Evolutionary conservation across 2,329 filamentous ascomycete species (phyloP), one percentile per base, ranked within the genome.

Genomic region (Fusarium chaquense): DNA sequence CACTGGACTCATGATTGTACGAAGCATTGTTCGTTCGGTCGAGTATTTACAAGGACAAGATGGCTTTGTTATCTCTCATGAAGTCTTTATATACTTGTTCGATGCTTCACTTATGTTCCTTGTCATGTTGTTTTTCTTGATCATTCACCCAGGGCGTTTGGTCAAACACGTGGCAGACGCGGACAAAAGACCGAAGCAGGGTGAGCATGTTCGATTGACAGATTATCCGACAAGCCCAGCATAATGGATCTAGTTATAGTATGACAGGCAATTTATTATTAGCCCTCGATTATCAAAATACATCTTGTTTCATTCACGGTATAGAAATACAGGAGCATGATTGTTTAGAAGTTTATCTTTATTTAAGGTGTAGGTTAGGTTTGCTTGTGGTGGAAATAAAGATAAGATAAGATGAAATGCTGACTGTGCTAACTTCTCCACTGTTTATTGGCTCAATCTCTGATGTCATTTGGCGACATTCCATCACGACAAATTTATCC

Each of bases 21-120:
- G 84, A 43, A 83, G 81, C 50, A 65, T 84, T 22, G 84, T 85
- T 53, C 78, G 84, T 9, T 79, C 84, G 3, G 64, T 85, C 6
- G 85, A 86, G 70, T 86, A 86, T 60, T 62, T 80, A 1, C 77
- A 82, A 62, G 83, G 83, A 2, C 77, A 81, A 10, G 72, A 58
- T 1, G 83, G 82, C 0, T 82, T 79, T 11, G 67, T 84, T 0
- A 77, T 84, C 44, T 77, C 75, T 3, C 78, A 82, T 36, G 82
- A 84, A 66, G 68, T 73, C 1, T 81, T 78, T 36, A 71, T 84
- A 1, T 84, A 83, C 52, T 56, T 83, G n/a, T 83, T 84, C 38
- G 83, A 84, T 58, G 77, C 81, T 0, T 54, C 76, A 4, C 74
- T 80, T 5, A 84, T 84, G 81, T 76, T 72, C 6, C 10, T 76